Base-by-base conservation (phyloP, 2,329 filamentous ascomycete species). In the Lecanicillium sp. region DNA sequence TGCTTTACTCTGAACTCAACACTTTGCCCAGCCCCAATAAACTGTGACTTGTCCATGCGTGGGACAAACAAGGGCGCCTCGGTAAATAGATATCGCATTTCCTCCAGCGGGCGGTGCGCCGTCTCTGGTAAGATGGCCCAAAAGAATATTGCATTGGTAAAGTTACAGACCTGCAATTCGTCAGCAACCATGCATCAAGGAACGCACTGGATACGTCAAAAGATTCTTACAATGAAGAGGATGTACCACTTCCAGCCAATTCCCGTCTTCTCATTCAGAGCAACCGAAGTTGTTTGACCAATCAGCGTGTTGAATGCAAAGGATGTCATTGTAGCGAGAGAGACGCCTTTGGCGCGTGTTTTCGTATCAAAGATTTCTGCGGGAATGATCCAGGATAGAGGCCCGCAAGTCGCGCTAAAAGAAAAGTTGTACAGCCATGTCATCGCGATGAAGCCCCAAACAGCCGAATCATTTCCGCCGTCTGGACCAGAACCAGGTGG, bases 361-460 rank as follows among this genome's bases (percentile, higher is more conserved):
- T 79, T 75, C 3, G 80, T 88, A 58, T 88, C 83, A 60, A 88
- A 88, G 29, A 86, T 81, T 54, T 86, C 82, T 35, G 82, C 78
- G 0, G 75, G 75, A 43, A 80, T 77, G 47, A 74, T 73, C 71
- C 60, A 72, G 1, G 57, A 60, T 2, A 87, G 60, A 0, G 83
- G 82, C 16, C 83, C 83, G 43, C 80, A 84, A 3, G 80, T 82
- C 25, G 72, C 71, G 4, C 72, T 80, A 67, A 86, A 88, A 30
- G 71, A 80, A 63, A 87, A 83, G 61, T 89, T 88, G 68, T 85
- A 89, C 2, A 85, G 55, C 84, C 84, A 89, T 1, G 83, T 89
- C 49, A 75, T 70, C 30, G 44, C 52, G 44, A 89, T 89, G 59
- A 89, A 90, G 2, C 76, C 82, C 80, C 81, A 85, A 6, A 71